Evolutionary conservation across 202 grass and related monocot genomes (phyloP).

Genomic region (Digitaria exilis): DNA sequence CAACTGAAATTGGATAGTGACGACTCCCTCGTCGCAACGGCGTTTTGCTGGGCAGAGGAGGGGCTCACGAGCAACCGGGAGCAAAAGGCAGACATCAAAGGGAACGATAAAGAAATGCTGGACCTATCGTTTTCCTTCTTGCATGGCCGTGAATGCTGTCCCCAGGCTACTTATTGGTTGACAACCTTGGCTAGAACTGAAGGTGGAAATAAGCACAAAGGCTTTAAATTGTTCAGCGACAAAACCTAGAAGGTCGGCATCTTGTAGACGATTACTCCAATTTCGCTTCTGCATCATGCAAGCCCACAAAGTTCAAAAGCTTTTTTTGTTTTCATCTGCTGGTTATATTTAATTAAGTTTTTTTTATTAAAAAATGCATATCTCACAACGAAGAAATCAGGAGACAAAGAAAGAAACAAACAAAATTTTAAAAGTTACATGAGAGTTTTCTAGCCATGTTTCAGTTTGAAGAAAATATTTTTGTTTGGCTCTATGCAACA

Average conservation of each 20-base stretch:
- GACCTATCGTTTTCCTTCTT: slow-evolving; percentile 20
- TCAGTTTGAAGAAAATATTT: too few species aligned
- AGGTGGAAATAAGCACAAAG: neutral
- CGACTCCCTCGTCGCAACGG: slow-evolving; percentile 31
- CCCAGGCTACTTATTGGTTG: neutral
- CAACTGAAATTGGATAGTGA: slow-evolving; percentile 20
- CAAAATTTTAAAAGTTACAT: too few species aligned
- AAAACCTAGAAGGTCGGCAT: too few species aligned
- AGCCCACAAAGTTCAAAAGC: too few species aligned
- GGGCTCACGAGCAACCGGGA: slow-evolving; percentile 17
- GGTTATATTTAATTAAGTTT: too few species aligned
- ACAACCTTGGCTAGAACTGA: neutral
- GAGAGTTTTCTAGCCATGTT: too few species aligned
- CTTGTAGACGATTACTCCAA: neutral
- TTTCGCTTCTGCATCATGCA: neutral
- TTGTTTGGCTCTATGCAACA: too few species aligned
- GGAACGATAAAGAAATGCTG: neutral
- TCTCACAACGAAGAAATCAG: too few species aligned
- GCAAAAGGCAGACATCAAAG: neutral
- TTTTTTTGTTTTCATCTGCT: too few species aligned
- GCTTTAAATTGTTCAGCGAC: neutral
- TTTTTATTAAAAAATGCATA: too few species aligned
- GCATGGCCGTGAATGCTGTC: slow-evolving; percentile 13
- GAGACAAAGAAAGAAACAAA: too few species aligned
- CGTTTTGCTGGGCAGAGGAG: neutral